Evolutionary conservation across 2,329 filamentous ascomycete genomes (phyloP), one percentile per base, ranked within the genome.

Genomic region (Clonostachys byssicola): DNA sequence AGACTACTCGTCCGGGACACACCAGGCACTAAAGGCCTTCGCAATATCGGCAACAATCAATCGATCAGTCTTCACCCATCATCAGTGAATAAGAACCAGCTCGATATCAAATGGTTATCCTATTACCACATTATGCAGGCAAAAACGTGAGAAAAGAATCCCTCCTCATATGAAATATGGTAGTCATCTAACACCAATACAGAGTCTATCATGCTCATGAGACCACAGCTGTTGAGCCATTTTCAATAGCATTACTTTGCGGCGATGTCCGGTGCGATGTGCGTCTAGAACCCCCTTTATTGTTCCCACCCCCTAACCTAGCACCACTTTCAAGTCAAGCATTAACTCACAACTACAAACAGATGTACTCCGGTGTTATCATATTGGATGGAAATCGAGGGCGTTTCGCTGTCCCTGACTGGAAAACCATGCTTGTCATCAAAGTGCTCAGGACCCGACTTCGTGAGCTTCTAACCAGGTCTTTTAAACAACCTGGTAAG

Each of bases 41-140:
- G 92, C 47, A 97, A 96, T 55, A 84, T 96, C 50, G 84, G 88
- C 45, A 97, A 96, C 69, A 96, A 95, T 62, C 92, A 97, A 65
- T 80, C 81, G 41, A 91, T 99, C 56, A 90, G 84, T 48, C 72
- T 99, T 17, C 90, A 95, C 55, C 88, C 91, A 1, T 88, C 86
- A 1, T 95, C 90, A 2, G 89, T 99, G 54, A 97, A 97, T 65
- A 91, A 91, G 60, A 79, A 75, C 8, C 74, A 73, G 50, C 71
- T 75, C 42, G 80, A 83, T 39, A 71, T 91, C 38, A 86, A 84
- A 59, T 97, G 89, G 83, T 72, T 99, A 41, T 94, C 89, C 1
- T 99, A 96, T 65, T 97, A 97, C 69, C 88, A 95, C 63, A 96
- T 97, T 53, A 95, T 97, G 89, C 92, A 96, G 65, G 87, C 88